Evolutionary conservation across 1,139 yeast species (phyloP), one percentile per base, ranked within the genome.

Genomic region (Diutina neorugosa): DNA sequence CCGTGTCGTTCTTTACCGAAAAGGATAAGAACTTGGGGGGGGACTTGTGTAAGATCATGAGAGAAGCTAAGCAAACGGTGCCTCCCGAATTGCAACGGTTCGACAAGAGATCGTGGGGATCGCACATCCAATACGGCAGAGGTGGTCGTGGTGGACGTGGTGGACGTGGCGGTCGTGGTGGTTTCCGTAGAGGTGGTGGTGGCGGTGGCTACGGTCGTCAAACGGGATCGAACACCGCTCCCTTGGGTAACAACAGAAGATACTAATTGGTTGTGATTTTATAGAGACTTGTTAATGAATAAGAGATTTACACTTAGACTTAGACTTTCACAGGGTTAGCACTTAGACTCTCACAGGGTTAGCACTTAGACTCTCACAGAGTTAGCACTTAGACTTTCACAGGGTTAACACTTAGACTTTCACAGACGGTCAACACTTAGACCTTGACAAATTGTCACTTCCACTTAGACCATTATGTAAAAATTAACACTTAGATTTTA

Each of bases 51-150:
- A 86, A 87, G 65, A 91, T 93, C 63, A 80, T 93, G 79, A 81
- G 85, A 71, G 99, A 94, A 77, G 98, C 99, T 60, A 86, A 93
- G 69, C 98, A 94, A 74, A 78, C 81, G 55, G 74, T 94, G 63
- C 88, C 91, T 59, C 80, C 79, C 51, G 86, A 78, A 60, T 75
- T 85, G 66, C 71, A 69, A 63, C 74, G 76, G 64, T 74, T 70
- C 62, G 83, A 80, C 66, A 78, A 78, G 68, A 77, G 78, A 66
- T 68, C 76, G 57, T 70, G 68, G 60, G 81, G 81, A 51, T 65
- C 69, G 69, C 84, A 69, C 74, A 82, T 70, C 67, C 78, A 78
- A 73, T 84, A 71, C 68, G 79, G 85, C 57, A 14, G 50, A 3
- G 73, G 81, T 57, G 80, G 85, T 62, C 46, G 52, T 16, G 78